These are phyloP conservation scores for Madurella fahalii DNA, from an alignment of 2,329 filamentous ascomycete species.

Conservation along the genomic window DNA sequence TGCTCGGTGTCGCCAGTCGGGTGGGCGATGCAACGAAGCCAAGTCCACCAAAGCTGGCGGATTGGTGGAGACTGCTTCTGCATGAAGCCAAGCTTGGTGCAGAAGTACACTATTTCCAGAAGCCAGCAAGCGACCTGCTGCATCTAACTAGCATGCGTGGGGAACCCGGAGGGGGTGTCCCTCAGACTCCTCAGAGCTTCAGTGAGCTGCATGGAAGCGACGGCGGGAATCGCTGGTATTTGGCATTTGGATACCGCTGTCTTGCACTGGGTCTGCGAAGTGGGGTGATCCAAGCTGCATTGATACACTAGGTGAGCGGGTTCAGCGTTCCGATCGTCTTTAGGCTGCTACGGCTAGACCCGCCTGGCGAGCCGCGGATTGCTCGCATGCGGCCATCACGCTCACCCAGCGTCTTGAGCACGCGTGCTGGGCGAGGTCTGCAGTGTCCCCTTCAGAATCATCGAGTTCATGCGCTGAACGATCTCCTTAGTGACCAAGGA, in stretches of 20 bases:
- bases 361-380: background rate
- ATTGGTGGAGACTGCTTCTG: background rate
- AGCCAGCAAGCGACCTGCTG: background rate
- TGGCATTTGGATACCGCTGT: background rate
- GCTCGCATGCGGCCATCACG: background rate
- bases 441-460: too few species aligned
- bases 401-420: too few species aligned
- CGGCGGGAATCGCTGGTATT: too few species aligned
- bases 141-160: background rate
- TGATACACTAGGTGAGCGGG: background rate
- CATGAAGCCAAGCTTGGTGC: conserved; percentile 1
- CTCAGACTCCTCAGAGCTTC: too few species aligned
- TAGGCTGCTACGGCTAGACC: conserved; percentile 2
- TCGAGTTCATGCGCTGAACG: too few species aligned
- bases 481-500: too few species aligned
- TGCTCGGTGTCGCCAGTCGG: too few species aligned
- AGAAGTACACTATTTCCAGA: background rate
- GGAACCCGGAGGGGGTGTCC: too few species aligned
- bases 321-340: conserved; percentile 3
- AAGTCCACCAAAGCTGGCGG: background rate
- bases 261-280: background rate
- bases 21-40: background rate
- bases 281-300: background rate
- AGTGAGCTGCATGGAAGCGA: background rate
- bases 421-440: too few species aligned